Percentiles rank a stretch among this genome's conserved stretches.
Evolutionary conservation across 768 basidiomycete genomes (phyloP).

Genomic region (Panaeolus cyanescens): DNA sequence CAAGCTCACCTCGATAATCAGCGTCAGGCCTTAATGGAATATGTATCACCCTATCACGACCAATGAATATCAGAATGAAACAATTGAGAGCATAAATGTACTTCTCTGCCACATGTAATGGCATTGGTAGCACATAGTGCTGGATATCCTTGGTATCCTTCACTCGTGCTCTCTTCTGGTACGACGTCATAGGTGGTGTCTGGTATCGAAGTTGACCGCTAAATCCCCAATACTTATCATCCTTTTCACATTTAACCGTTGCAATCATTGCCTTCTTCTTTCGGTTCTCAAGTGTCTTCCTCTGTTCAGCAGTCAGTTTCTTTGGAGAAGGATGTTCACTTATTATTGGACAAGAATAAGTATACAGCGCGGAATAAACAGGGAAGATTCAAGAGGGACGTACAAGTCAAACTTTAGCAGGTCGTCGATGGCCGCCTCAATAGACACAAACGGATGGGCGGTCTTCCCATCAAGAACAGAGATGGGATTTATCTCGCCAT

Average conservation of each 20-base stretch:
- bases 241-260: slow-evolving; percentile 35
- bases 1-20: slow-evolving; percentile 65
- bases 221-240: slow-evolving; percentile 37
- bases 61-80: background rate
- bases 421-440: slow-evolving; percentile 76
- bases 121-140: slow-evolving; percentile 46
- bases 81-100: background rate
- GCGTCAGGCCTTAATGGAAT: slow-evolving; percentile 59
- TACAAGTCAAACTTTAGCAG: slow-evolving; percentile 77
- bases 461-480: slow-evolving; percentile 50
- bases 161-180: slow-evolving; percentile 49
- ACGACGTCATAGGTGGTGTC: slow-evolving; percentile 37
- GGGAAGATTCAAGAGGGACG: slow-evolving; percentile 11
- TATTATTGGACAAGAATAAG: background rate
- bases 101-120: background rate
- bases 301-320: background rate
- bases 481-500: slow-evolving; percentile 45
- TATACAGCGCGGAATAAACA: background rate
- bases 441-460: slow-evolving; percentile 56
- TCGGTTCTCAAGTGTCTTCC: slow-evolving; percentile 15
- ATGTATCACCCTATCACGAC: slow-evolving; percentile 48
- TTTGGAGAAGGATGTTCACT: slow-evolving; percentile 40
- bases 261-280: slow-evolving; percentile 30
- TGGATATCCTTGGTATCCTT: slow-evolving; percentile 55
- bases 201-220: slow-evolving; percentile 32